Evolutionary conservation across 306 rosid genomes (phyloP), one percentile per base, ranked within the genome.

Genomic region (Comarum palustre): DNA sequence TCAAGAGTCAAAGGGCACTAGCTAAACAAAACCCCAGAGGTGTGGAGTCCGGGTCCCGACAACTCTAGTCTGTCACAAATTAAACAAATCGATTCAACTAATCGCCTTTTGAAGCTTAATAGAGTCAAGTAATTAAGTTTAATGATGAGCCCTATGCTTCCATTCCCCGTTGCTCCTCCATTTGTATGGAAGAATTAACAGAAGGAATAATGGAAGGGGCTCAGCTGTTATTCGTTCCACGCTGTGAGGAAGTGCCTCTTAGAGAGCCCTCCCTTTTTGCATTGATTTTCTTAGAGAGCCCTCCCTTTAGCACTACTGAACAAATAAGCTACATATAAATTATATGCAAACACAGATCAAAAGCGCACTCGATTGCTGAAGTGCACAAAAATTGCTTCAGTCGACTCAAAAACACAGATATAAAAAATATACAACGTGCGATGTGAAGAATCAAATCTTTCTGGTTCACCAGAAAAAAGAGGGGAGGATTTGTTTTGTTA

Each of bases 201-300:
- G n/a, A n/a, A n/a, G n/a, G n/a, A n/a, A n/a, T n/a, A n/a, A n/a
- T n/a, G n/a, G n/a, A n/a, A n/a, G n/a, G 20, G 43, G 27, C 27
- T 27, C 15, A 2, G 64, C 78, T 58, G 65, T 25, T 67, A 78
- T 78, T 69, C 67, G 77, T 55, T 82, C 82, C 85, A 19, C 12
- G 14, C 2, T 62, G 34, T 15, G 43, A 19, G 82, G 82, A 77
- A 57, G 52, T 1, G 36, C 38, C 36, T 42, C 27, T 12, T 42
- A 3, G 32, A 14, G 57, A 57, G 41, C 36, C 82, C 55, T 31
- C 25, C 51, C 48, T 41, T 20, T n/a, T n/a, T n/a, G n/a, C n/a
- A n/a, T n/a, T n/a, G n/a, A n/a, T n/a, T n/a, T n/a, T 42, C 27
- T 12, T 42, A 3, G 32, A 14, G 57, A 57, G 41, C 36, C 82